Evolutionary conservation across 2,329 filamentous ascomycete species (phyloP), one percentile per base, ranked within the genome.

Genomic region (Fusarium sororula): DNA sequence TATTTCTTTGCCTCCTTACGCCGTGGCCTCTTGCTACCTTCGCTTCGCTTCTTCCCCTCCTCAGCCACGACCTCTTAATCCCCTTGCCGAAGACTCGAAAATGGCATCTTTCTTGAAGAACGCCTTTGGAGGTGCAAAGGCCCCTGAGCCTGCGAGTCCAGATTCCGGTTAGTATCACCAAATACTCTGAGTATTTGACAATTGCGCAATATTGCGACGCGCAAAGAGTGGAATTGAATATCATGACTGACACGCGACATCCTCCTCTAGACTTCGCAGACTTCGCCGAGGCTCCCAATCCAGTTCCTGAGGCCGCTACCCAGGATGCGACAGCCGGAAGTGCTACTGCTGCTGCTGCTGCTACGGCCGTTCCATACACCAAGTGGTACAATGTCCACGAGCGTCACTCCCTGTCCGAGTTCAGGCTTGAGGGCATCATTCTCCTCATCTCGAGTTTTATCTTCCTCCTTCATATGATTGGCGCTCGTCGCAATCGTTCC

Each of bases 331-430:
- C 87, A 64, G 82, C 87, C 67, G 83, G 82, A 41, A 83, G 84
- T 32, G 82, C 85, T 47, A 82, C 84, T 55, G 87, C 88, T 68
- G 82, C 84, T 68, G 86, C 85, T 50, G 82, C 84, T 53, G 86
- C 87, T 50, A 66, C 66, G 28, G 83, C 81, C 48, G 85, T 87
- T 32, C 93, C 94, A 20, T 98, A 93, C 83, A 98, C 95, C 58
- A 94, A 94, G 87, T 99, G 96, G 96, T 99, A 98, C 86, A 94
- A 95, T 64, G 87, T 98, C 70, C 96, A 97, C 89, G 95, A 98
- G 89, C 94, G 96, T 80, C 91, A 95, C 79, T 91, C 91, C 32
- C 85, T 92, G 68, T 88, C 88, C 79, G 96, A 99, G 82, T 99
- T 99, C 88, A 91, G 91, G 84, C 89, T 92, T 79, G 96, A 99